Percentiles rank a stretch among this genome's conserved stretches.
Evolutionary conservation across 2,329 filamentous ascomycete genomes (phyloP).

Genomic region (Hypoxylon sp.): DNA sequence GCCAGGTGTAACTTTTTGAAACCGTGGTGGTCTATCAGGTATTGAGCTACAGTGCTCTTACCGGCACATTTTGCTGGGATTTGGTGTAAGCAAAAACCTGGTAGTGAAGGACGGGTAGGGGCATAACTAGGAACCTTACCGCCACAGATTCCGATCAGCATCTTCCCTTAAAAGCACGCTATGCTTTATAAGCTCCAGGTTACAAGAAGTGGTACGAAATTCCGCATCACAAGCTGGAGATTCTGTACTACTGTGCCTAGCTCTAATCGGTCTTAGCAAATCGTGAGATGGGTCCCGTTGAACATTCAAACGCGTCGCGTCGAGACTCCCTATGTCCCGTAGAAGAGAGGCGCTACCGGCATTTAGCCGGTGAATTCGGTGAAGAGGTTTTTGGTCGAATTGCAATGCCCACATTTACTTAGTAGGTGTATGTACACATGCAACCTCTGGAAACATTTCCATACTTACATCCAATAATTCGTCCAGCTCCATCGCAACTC

Average conservation of each 20-base stretch:
- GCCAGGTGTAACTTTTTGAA: conserved; percentile 81
- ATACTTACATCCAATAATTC: conserved; percentile 2
- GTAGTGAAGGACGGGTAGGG: background rate
- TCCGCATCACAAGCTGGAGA: background rate
- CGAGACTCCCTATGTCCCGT: background rate
- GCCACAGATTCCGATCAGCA: conserved; percentile 85
- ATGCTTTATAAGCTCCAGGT: conserved; percentile 1
- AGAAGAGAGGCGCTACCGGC: conserved; percentile 21
- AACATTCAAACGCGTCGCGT: conserved; percentile 13
- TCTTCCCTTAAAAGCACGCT: conserved; percentile 56
- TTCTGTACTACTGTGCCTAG: conserved; percentile 13
- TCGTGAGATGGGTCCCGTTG: background rate
- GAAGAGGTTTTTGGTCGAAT: too few species aligned
- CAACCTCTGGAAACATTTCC: background rate
- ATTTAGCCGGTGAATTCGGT: conserved; percentile 20
- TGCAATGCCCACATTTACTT: background rate
- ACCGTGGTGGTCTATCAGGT: conserved; percentile 85
- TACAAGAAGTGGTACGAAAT: conserved; percentile 5
- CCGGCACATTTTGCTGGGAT: conserved; percentile 85
- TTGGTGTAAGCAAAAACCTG: conserved; percentile 30
- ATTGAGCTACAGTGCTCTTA: conserved; percentile 90
- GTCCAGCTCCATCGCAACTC: conserved; percentile 1
- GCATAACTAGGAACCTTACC: conserved; percentile 62
- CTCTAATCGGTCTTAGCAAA: background rate
- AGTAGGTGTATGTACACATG: background rate